Evolutionary conservation across 257 asterid genomes (phyloP), one percentile per base, ranked within the genome.

Genomic region (Scutellaria minor): DNA sequence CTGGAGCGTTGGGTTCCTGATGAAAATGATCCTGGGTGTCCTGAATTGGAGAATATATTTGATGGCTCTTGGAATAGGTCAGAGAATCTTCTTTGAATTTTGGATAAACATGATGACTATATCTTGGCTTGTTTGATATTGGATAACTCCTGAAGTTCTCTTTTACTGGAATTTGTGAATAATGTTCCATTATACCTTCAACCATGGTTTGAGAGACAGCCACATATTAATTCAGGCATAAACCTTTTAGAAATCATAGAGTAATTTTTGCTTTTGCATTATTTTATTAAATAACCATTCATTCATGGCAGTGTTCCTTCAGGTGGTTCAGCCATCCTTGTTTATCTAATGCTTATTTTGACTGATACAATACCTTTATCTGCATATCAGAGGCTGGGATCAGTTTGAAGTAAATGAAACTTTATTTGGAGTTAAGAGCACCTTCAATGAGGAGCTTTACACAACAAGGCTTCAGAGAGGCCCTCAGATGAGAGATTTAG

Each of bases 1-100:
- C 74, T 95, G 90, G 94, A 79, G 78, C 94, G 85, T 64, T 95
- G 99, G 99, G 84, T 95, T 35, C 99, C 99, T 18, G 97, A 90
- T 72, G 96, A 86, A 60, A 83, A 77, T 79, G 96, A 86, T 79
- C 96, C 89, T 52, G 85, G 53, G 47, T 82, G 89, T 80, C 90
- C 91, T 27, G 99, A 92, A 54, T 63, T 88, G 82, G 98, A 95
- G 54, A 87, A 85, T 79, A 84, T 83, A 82, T 95, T 95, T 88
- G 96, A 95, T 73, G 88, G 80, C 50, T 84, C 81, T 66, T 81
- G 96, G 97, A 87, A 89, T 81, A 95, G 98, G 99, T 92, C 62
- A 46, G 63, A 48, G 40, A 64, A 71, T 67, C 50, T 61, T 55
- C 47, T 63, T 45, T 64, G 37, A 27, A 78, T 27, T 77, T 9